phyloP scores from a whole-genome alignment of 129 eudicot species.

The Flaveria bidentis region DNA sequence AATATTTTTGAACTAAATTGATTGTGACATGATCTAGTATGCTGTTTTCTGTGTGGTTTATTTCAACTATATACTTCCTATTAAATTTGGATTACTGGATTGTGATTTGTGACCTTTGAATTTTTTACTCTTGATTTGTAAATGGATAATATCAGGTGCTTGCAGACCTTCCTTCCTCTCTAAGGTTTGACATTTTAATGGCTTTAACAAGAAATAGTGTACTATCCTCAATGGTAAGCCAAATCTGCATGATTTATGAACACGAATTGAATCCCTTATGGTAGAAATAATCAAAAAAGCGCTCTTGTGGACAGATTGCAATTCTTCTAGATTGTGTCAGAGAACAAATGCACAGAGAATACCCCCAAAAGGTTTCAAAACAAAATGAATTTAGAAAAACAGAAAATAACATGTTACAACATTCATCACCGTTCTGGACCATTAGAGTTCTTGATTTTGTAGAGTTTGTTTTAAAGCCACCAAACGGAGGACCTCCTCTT shows the following conservation, averaged over 20 bases:
- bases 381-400: conserved; percentile 30
- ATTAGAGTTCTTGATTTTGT: conserved; percentile 66
- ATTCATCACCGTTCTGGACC: conserved; percentile 57
- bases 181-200: conserved; percentile 66
- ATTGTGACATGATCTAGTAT: neutral
- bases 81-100: conserved; percentile 6
- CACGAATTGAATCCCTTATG: neutral
- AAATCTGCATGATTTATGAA: conserved; percentile 23
- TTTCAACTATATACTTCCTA: neutral
- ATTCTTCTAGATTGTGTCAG: conserved; percentile 72
- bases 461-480: conserved; percentile 82
- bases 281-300: conserved; percentile 1
- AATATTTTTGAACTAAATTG: neutral
- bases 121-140: conserved; percentile 10
- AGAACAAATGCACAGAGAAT: conserved; percentile 63
- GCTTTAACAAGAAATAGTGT: conserved; percentile 66
- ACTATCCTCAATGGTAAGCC: conserved; percentile 85
- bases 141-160: conserved; percentile 62
- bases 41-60: neutral
- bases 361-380: conserved; percentile 38
- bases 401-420: conserved; percentile 29
- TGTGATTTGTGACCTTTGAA: neutral
- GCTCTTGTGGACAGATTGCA: conserved; percentile 59
- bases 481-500: conserved; percentile 83
- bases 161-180: conserved; percentile 63